Conservation (phyloP, 768 basidiomycete genomes). For the Naganishia randhawae region DNA sequence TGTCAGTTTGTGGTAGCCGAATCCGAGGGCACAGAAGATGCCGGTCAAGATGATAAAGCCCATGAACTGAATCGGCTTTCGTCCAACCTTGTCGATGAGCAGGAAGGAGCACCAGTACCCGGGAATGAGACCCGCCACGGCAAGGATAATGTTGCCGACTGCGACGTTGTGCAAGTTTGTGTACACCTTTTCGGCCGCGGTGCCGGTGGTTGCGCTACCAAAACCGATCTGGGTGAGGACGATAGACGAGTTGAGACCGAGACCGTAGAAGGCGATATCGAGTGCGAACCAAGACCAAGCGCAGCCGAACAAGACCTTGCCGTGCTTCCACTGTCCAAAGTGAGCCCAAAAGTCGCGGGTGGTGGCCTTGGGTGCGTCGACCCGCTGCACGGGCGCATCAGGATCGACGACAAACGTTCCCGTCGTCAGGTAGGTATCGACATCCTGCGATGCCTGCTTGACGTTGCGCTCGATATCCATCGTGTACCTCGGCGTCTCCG, state of each 20-base stretch:
- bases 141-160: conserved; percentile 50
- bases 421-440: conserved; percentile 62
- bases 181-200: conserved; percentile 30
- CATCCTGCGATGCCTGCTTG: conserved; percentile 68
- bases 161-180: conserved; percentile 48
- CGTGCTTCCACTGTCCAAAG: conserved; percentile 72
- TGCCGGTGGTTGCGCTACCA: conserved; percentile 54
- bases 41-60: conserved; percentile 46
- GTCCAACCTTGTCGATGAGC: conserved; percentile 49
- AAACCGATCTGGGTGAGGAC: conserved; percentile 70
- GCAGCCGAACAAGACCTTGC: conserved; percentile 72
- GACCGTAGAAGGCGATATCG: conserved; percentile 72
- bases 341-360: conserved; percentile 62
- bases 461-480: conserved; percentile 89
- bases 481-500: conserved; percentile 83
- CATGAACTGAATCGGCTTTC: conserved; percentile 51
- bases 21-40: conserved; percentile 48
- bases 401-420: conserved; percentile 57
- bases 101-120: conserved; percentile 50
- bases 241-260: conserved; percentile 75
- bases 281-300: conserved; percentile 86
- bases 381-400: conserved; percentile 61
- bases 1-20: conserved; percentile 49
- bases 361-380: conserved; percentile 66
- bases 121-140: conserved; percentile 51